Percentiles rank a stretch among this genome's conserved stretches.
Evolutionary conservation across 2,329 filamentous ascomycete genomes (phyloP).

Genomic region (Stromatinia cepivora): DNA sequence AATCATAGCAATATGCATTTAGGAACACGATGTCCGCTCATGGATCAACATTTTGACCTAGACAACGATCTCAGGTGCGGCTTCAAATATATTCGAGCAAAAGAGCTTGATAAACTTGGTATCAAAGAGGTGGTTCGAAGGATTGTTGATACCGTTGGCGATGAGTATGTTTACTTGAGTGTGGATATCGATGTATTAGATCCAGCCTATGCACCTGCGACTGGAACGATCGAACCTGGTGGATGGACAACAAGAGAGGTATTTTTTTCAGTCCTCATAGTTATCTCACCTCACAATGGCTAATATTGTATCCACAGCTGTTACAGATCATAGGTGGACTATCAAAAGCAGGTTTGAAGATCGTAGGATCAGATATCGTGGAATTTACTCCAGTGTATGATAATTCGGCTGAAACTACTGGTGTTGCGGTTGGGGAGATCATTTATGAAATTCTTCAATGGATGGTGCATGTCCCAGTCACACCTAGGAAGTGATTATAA

Average conservation of each 20-base stretch:
- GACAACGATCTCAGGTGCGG: conserved; percentile 39
- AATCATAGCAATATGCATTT: conserved; percentile 40
- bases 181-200: conserved; percentile 41
- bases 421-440: conserved; percentile 36
- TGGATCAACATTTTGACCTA: conserved; percentile 37
- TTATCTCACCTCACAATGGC: neutral
- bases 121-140: conserved; percentile 34
- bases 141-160: conserved; percentile 37
- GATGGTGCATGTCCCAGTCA: conserved; percentile 38
- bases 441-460: conserved; percentile 40
- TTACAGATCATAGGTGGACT: conserved; percentile 38
- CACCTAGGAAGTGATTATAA: conserved; percentile 4
- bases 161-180: conserved; percentile 39
- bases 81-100: conserved; percentile 37
- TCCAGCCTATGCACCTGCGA: conserved; percentile 39
- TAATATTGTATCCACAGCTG: conserved; percentile 27
- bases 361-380: conserved; percentile 40
- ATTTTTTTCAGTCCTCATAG: neutral
- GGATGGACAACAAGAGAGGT: conserved; percentile 42
- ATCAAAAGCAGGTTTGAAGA: conserved; percentile 37
- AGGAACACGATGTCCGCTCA: conserved; percentile 35
- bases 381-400: conserved; percentile 41
- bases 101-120: conserved; percentile 37
- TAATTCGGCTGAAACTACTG: conserved; percentile 39
- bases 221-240: conserved; percentile 40